Conservation (phyloP, 1,139 yeast species). For the Candida tropicalis region DNA sequence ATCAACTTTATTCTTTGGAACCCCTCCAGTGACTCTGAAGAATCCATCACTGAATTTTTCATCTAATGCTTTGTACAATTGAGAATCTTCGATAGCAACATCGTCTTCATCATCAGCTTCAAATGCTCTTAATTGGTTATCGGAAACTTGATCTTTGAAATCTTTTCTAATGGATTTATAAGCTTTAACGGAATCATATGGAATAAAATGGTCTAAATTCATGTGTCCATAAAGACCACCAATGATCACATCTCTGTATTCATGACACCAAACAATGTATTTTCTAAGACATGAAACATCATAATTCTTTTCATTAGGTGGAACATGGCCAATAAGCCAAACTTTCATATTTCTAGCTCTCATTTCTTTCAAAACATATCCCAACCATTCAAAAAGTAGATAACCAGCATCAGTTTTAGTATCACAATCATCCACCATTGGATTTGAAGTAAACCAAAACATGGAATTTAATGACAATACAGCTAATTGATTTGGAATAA, state of each 20-base stretch:
- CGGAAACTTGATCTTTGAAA: conserved; percentile 15
- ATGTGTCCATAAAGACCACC: conserved; percentile 88
- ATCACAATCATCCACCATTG: conserved; percentile 81
- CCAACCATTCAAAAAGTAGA: conserved; percentile 75
- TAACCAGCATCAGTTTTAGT: conserved; percentile 75
- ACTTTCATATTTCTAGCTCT: conserved; percentile 78
- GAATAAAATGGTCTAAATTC: conserved; percentile 85
- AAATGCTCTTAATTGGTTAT: neutral
- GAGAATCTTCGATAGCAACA: conserved; percentile 21
- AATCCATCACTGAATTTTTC: conserved; percentile 20
- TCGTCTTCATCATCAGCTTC: conserved; percentile 18
- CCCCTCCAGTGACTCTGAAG: conserved; percentile 52
- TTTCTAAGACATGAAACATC: conserved; percentile 74
- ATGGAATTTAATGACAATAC: conserved; percentile 77
- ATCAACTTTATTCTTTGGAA: conserved; percentile 62
- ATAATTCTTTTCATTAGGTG: conserved; percentile 77
- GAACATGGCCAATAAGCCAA: conserved; percentile 88
- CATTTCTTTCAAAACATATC: conserved; percentile 70
- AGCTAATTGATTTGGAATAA: conserved; percentile 76
- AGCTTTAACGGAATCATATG: conserved; percentile 71
- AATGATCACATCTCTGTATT: conserved; percentile 76
- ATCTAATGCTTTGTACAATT: conserved; percentile 17
- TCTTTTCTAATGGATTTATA: conserved; percentile 49
- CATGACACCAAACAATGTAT: conserved; percentile 76
- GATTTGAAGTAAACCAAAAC: conserved; percentile 74